These are phyloP conservation scores for Nectriaceae sp. DNA, from an alignment of 2,329 filamentous ascomycete species.

Conservation along the genomic window DNA sequence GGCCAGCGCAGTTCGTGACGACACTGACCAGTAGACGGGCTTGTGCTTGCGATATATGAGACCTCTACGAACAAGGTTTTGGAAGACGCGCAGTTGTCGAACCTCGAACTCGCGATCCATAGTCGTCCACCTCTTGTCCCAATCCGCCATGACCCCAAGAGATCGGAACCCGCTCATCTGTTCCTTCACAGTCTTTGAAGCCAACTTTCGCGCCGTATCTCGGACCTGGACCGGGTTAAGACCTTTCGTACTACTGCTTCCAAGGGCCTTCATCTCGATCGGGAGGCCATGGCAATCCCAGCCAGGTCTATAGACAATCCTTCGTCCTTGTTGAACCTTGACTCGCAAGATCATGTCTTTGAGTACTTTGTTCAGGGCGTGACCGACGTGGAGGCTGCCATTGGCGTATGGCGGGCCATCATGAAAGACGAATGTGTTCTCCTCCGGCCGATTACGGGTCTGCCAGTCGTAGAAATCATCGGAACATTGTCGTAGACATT, in stretches of 20 bases:
- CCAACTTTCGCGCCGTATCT: constrained; percentile 64
- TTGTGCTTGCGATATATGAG: constrained; percentile 78
- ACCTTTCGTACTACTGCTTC: constrained; percentile 45
- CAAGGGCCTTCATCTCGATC: constrained; percentile 93
- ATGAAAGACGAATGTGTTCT: constrained; percentile 76
- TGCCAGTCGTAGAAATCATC: constrained; percentile 94
- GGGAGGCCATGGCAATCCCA: constrained; percentile 99
- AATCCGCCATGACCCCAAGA: constrained; percentile 80
- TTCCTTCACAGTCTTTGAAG: constrained; percentile 65
- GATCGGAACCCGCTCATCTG: constrained; percentile 75
- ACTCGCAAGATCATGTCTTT: constrained; percentile 91
- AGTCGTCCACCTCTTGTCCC: constrained; percentile 75
- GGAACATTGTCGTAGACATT: constrained; percentile 75
- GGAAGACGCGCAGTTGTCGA: constrained; percentile 73
- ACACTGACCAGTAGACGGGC: constrained; percentile 86
- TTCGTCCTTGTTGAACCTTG: constrained; percentile 70
- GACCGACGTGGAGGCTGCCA: constrained; percentile 85
- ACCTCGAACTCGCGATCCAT: constrained; percentile 78
- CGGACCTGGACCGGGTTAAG: constrained; percentile 62
- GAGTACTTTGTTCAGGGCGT: constrained; percentile 94
- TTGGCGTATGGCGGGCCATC: constrained; percentile 98
- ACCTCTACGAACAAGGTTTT: constrained; percentile 70
- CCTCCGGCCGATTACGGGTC: constrained; percentile 53
- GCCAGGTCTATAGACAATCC: constrained; percentile 81
- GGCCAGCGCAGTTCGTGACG: constrained; percentile 75